Base-by-base conservation (phyloP, 2,329 filamentous ascomycete genomes). In the Ceratocystis albifundus region DNA sequence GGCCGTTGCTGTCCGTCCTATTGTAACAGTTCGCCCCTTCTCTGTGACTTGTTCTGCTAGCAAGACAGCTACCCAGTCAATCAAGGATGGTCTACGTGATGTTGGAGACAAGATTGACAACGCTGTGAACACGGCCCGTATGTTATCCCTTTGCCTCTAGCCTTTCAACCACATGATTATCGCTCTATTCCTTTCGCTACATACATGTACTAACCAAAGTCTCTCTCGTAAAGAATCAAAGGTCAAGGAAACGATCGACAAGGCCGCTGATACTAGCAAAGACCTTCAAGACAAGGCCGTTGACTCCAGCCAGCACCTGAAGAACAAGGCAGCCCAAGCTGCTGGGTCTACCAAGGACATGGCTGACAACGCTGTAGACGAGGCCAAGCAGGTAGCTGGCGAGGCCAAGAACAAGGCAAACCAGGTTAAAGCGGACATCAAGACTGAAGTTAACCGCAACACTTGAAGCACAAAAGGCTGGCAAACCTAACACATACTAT, bases 81-180 rank as follows among this genome's bases (percentile, higher is more conserved):
- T 82, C 70, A 87, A 86, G 74, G 83, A 87, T 69, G 79, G 79
- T 2, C 74, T 83, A 75, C 78, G 82, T 36, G 78, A 76, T 62
- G 82, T 87, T 53, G 80, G 81, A 68, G 80, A 84, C 72, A 86
- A 84, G 72, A 72, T 87, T 20, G 81, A 86, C 32, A 81, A 83
- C 48, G 83, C 82, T 17, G 84, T 88, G 72, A 78, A 87, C 70
- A 76, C 77, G 61, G 80, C 80, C 62, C 74, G 85, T 86, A 77
- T 68, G 80, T 77, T 41, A 22, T 22, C 22, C 8, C n/a, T 30
- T 36, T 25, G 4, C 20, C 53, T 17, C 36, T 55, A 17, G 46
- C 12, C 30, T 7, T 15, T 15, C 30, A 25, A 20, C 62, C 48
- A 25, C 4, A 7, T 5, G 1, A 41, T 7, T 6, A 5, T 32